Base-by-base conservation (phyloP, 441 rosid genomes). In the Syzygium malaccense region DNA sequence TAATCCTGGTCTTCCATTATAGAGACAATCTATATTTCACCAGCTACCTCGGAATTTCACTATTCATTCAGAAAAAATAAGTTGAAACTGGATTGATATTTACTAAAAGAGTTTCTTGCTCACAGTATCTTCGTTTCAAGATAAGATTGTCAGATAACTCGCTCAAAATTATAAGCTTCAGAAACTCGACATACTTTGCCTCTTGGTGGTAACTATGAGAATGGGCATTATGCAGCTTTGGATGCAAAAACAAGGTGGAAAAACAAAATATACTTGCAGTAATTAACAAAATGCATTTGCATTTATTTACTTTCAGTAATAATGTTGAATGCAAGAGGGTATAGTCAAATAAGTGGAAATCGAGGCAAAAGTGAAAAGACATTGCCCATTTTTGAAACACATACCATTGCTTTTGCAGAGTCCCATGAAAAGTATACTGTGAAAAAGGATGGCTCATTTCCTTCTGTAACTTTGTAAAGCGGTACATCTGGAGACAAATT, bases 361-460 rank as follows among this genome's bases (percentile, higher is more conserved):
- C 9, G 0, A 75, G 51, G 26, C 49, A 58, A 85, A 55, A 85
- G 58, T 8, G 20, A 55, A 13, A 37, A 87, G 88, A 78, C 56
- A 64, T 85, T 51, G 49, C 53, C 48, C 45, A 9, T 33, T 56
- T 28, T 25, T 58, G 30, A 26, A 87, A 87, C 83, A 91, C 95
- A 87, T 94, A 98, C 99, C 86, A 88, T 92, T 86, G 99, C 94
- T 94, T 95, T 97, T 91, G 94, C 66, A 86, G 87, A 91, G 93
- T 98, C 99, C 99, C 99, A 98, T 28, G 94, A 92, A 92, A 98
- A 98, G 94, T 94, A 97, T 89, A 94, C 92, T 54, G 99, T 95
- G 93, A 97, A 98, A 94, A 97, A 97, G 91, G 96, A 94, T 62
- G 99, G 99, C 88, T 98, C 99, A 88, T 96, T 96, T 93, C 99